Percentiles rank a stretch among this genome's conserved stretches.
Conservation (phyloP, 768 basidiomycete genomes). For the Gelatoporia subvermispora region DNA sequence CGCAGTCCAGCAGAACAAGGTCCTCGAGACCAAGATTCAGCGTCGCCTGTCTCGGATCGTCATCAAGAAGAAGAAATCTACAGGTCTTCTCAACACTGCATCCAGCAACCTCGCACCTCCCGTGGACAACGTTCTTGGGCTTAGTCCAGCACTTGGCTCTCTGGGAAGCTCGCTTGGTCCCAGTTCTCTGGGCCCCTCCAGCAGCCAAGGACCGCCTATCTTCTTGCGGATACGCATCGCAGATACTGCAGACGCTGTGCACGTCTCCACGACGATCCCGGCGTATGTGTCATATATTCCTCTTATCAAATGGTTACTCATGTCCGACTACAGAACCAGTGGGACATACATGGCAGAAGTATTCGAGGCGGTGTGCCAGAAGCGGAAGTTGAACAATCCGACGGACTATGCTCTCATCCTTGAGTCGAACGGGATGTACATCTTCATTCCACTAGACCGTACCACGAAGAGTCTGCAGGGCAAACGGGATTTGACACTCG, state of each 20-base stretch:
- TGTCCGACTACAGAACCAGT: constrained; percentile 50
- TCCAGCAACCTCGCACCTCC: constrained; percentile 33
- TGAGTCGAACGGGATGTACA: constrained; percentile 52
- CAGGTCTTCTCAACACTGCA: constrained; percentile 36
- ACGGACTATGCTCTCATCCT: constrained; percentile 81
- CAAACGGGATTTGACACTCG: constrained; percentile 74
- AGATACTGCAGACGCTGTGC: constrained; percentile 76
- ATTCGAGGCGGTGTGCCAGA: constrained; percentile 75
- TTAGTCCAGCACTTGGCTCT: constrained; percentile 34
- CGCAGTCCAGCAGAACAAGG: constrained; percentile 70
- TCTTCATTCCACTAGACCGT: constrained; percentile 85
- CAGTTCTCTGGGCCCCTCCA: constrained; percentile 64
- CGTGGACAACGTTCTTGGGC: constrained; percentile 33
- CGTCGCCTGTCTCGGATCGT: constrained; percentile 74
- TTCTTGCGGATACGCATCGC: constrained; percentile 81
- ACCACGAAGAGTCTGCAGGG: constrained; percentile 96
- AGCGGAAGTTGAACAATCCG: constrained; percentile 59
- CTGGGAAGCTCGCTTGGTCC: constrained; percentile 36
- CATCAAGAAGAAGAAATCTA: constrained; percentile 54
- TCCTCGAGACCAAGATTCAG: constrained; percentile 75
- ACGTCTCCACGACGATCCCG: constrained; percentile 85
- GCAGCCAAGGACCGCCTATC: constrained; percentile 73
- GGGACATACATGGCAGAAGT: constrained; percentile 98
- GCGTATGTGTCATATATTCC: constrained; percentile 54
- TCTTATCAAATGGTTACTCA: neutral